phyloP scores from a whole-genome alignment of 257 asterid genomes.

The Linaria vulgaris region DNA sequence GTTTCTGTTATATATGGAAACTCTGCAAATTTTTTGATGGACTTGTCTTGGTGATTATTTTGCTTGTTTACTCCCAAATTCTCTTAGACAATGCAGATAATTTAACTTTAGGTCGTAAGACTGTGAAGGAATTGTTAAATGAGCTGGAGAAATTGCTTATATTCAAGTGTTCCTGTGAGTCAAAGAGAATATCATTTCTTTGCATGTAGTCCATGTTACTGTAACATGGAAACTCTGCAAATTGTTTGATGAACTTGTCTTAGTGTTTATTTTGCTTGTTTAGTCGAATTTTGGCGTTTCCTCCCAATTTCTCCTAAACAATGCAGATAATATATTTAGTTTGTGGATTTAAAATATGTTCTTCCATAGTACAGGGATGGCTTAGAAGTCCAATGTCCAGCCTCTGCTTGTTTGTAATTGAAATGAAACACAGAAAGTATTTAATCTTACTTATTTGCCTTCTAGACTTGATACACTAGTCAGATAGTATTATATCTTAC shows the following conservation, averaged over 20 bases:
- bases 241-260: constrained; percentile 16
- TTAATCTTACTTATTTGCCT: constrained; percentile 15
- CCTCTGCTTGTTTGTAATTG: constrained; percentile 2
- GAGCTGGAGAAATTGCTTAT: constrained; percentile 72
- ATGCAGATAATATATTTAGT: constrained; percentile 8
- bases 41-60: constrained; percentile 13
- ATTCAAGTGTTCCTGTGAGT: constrained; percentile 84
- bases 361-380: neutral
- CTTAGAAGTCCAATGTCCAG: constrained; percentile 12
- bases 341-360: neutral
- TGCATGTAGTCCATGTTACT: neutral
- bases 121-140: constrained; percentile 40
- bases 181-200: constrained; percentile 22
- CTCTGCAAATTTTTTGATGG: constrained; percentile 15
- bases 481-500: no score
- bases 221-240: neutral
- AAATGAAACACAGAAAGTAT: neutral
- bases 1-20: neutral
- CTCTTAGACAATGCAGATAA: constrained; percentile 10
- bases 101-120: neutral
- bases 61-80: constrained; percentile 10
- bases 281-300: no score
- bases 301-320: constrained; percentile 16
- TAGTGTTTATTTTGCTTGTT: constrained; percentile 12
- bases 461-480: neutral